A percentile compares a stretch with the other conserved stretches of the same genome.
Evolutionary conservation across 768 basidiomycete genomes (phyloP).

Genomic region (Lentinus tigrinus): DNA sequence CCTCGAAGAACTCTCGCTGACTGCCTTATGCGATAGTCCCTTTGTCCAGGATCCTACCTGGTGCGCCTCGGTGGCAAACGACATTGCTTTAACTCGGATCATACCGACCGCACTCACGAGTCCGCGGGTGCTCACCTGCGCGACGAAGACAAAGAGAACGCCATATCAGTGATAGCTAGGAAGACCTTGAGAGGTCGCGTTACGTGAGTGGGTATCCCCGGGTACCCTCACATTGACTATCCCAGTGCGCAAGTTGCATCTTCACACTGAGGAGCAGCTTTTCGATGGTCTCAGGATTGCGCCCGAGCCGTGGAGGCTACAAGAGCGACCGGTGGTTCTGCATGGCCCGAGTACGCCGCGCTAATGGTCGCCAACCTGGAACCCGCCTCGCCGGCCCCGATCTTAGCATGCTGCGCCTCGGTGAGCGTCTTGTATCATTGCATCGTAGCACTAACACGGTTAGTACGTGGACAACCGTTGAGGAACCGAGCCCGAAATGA

Average conservation of each 20-base stretch:
- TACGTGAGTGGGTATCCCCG: neutral
- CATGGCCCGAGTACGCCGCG: neutral
- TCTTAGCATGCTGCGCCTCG: too few species aligned
- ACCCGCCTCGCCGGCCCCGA: too few species aligned
- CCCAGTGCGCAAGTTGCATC: neutral
- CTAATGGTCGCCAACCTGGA: too few species aligned
- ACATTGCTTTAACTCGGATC: constrained; percentile 12
- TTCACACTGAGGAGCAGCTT: neutral
- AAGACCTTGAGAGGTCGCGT: neutral
- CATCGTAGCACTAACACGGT: too few species aligned
- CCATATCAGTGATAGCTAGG: neutral
- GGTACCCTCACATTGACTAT: neutral
- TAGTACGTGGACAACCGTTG: neutral
- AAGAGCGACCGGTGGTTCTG: neutral
- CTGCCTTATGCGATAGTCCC: constrained; percentile 1
- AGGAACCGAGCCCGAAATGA: constrained; percentile 10
- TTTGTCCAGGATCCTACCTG: constrained; percentile 1
- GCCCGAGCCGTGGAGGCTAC: too few species aligned
- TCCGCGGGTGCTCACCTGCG: neutral
- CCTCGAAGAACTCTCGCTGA: neutral
- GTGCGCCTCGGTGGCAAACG: neutral
- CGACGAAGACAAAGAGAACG: constrained; percentile 1
- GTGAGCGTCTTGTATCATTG: too few species aligned
- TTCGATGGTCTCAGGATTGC: too few species aligned
- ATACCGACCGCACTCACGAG: neutral